Evolutionary conservation across 2,329 filamentous ascomycete genomes (phyloP), one percentile per base, ranked within the genome.

Genomic region (Phoma sp.): DNA sequence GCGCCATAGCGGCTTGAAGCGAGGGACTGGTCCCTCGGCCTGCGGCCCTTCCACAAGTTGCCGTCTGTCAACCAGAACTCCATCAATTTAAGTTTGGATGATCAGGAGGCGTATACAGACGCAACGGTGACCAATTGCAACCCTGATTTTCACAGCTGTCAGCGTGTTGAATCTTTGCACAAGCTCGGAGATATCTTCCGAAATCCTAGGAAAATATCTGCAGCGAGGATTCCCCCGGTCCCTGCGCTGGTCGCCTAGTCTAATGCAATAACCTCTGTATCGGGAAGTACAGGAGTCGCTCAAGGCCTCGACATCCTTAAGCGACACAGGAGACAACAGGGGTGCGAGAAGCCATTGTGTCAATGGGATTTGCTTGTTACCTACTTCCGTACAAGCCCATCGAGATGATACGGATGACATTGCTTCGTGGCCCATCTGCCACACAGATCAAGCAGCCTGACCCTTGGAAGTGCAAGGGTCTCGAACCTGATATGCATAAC

Each of bases 1-100:
- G 46, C 29, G 51, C 41, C 33, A 33, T 9, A 43, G 27, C 55
- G 55, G 55, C 35, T 51, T 41, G 50, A 50, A 50, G 50, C 55
- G 50, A 57, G 47, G 24, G 50, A 45, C 41, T 37, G 47, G 18
- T 32, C 30, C 41, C 18, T 13, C 27, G 44, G 29, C 35, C 41
- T 24, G 33, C n/a, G 11, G 30, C 4, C 40, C 30, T 40, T 44
- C 30, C 43, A 44, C 35, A 52, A 45, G 40, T 25, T 47, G 37
- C 45, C 40, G 37, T 13, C 35, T 22, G 50, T 45, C 41, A 35
- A 54, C 46, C 45, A 42, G 18, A 39, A 25, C 4, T 41, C 7
- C 18, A n/a, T 37, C 10, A 11, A 13, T 40, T 47, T 27, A 30
- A n/a, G 33, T 40, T 44, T 43, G 14, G 29, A 10, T 39, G 36